These are phyloP conservation scores for Entophlyctis luteolus DNA, from an alignment of 192 early-diverging fungal genomes.

Conservation along the genomic window DNA sequence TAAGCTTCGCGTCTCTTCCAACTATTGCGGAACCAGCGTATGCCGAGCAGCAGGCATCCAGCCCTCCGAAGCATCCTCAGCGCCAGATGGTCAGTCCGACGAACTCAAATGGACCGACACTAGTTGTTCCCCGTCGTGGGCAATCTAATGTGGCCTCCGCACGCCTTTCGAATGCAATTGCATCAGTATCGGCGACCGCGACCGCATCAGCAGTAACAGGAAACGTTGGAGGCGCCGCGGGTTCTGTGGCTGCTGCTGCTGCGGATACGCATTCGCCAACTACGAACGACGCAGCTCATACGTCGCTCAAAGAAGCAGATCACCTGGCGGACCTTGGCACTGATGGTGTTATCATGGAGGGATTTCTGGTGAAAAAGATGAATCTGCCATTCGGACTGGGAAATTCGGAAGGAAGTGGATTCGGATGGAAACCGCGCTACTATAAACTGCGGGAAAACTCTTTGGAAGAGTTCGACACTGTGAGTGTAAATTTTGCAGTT, in stretches of 20 bases:
- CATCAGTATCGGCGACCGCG: not conserved
- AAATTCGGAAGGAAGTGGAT: not conserved
- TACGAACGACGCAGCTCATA: not conserved
- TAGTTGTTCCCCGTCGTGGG: slow-evolving; percentile 13
- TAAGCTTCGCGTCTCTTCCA: too few relatives aligned
- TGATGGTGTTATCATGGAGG: slow-evolving; percentile 5
- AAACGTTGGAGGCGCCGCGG: too few relatives aligned
- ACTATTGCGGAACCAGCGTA: too few relatives aligned
- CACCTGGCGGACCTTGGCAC: too few relatives aligned
- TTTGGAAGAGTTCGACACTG: slow-evolving; percentile 77
- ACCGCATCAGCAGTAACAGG: too few relatives aligned
- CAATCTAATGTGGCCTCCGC: not conserved
- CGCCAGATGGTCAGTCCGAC: too few relatives aligned
- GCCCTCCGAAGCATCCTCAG: too few relatives aligned
- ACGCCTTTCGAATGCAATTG: not conserved
- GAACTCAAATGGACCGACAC: not conserved
- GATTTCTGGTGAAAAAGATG: slow-evolving; percentile 23
- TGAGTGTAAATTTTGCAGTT: too few relatives aligned
- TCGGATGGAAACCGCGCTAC: slow-evolving; percentile 92
- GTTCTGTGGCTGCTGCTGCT: too few relatives aligned
- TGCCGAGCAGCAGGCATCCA: too few relatives aligned
- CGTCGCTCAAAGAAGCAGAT: too few relatives aligned
- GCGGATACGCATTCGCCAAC: not conserved
- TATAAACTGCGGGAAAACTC: slow-evolving; percentile 47
- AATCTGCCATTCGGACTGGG: slow-evolving; percentile 2